A percentile compares a stretch with the other conserved stretches of the same genome.
phyloP scores from a whole-genome alignment of 1,284 basidiomycete genomes.

The Melampsora larici-populina region DNA sequence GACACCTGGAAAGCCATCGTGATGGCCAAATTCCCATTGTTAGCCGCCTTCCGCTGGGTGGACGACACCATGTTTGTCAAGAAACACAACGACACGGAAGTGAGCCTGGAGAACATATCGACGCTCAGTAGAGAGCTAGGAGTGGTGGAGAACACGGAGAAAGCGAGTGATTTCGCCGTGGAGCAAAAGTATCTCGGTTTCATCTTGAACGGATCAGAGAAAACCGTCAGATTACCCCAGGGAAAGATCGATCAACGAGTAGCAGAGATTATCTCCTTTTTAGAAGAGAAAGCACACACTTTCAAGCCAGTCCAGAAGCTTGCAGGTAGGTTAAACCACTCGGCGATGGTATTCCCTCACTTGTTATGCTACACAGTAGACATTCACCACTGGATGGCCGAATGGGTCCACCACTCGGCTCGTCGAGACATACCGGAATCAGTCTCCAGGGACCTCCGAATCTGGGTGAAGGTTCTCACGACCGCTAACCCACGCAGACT shows the following conservation, averaged over 20 bases:
- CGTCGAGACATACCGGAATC: neutral
- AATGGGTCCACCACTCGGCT: neutral
- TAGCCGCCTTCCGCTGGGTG: neutral
- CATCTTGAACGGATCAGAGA: neutral
- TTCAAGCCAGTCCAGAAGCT: neutral
- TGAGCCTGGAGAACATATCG: neutral
- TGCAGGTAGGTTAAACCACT: neutral
- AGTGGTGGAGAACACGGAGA: neutral
- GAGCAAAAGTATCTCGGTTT: too few species aligned
- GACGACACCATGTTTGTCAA: neutral
- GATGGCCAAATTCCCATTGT: neutral
- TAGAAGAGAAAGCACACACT: neutral
- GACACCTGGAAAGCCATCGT: neutral
- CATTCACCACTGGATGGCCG: neutral
- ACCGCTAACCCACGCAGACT: neutral
- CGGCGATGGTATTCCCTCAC: neutral
- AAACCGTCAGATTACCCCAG: too few species aligned
- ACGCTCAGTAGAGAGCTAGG: neutral
- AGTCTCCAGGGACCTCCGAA: neutral
- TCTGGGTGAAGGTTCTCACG: neutral
- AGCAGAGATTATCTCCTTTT: neutral
- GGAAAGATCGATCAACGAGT: neutral
- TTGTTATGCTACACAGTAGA: neutral
- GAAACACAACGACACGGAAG: neutral
- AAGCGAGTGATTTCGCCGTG: neutral